phyloP scores from a whole-genome alignment of 768 basidiomycete species.

The Imleria badia region DNA sequence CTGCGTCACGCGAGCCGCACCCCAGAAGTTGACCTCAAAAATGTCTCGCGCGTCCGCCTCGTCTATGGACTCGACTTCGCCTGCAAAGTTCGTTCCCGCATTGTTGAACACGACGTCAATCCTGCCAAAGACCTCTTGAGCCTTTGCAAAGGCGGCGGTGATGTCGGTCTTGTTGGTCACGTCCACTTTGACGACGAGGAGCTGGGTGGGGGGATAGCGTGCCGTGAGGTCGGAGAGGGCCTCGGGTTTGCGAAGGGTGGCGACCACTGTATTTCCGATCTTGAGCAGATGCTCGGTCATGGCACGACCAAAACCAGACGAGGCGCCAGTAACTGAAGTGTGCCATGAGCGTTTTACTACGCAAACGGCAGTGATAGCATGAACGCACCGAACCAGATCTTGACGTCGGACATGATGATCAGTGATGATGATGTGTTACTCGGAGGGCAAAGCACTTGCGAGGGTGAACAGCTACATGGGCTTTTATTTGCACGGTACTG shows the following conservation, averaged over 20 bases:
- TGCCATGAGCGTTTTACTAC: neutral
- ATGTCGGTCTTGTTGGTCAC: constrained; percentile 28
- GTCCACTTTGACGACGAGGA: constrained; percentile 35
- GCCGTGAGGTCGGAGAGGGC: constrained; percentile 28
- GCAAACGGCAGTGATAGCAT: neutral
- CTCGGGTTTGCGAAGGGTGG: constrained; percentile 42
- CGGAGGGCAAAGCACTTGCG: neutral
- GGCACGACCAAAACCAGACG: constrained; percentile 39
- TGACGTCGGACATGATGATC: constrained; percentile 20
- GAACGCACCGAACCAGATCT: constrained; percentile 20
- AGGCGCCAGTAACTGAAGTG: constrained; percentile 34
- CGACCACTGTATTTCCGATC: constrained; percentile 39
- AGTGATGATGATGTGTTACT: too few species aligned
- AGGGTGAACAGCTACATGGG: too few species aligned
- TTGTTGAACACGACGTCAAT: constrained; percentile 41
- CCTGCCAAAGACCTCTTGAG: constrained; percentile 29
- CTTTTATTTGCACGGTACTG: neutral
- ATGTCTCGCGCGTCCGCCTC: constrained; percentile 32
- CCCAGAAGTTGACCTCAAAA: constrained; percentile 41
- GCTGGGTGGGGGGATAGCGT: constrained; percentile 22
- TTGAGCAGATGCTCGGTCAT: constrained; percentile 35
- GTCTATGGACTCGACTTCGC: constrained; percentile 37
- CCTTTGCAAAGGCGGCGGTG: constrained; percentile 26
- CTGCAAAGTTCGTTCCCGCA: constrained; percentile 28
- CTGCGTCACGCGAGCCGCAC: constrained; percentile 28